These are phyloP conservation scores for Hypholoma sublateritium DNA, from an alignment of 768 basidiomycete genomes.

Conservation along the genomic window DNA sequence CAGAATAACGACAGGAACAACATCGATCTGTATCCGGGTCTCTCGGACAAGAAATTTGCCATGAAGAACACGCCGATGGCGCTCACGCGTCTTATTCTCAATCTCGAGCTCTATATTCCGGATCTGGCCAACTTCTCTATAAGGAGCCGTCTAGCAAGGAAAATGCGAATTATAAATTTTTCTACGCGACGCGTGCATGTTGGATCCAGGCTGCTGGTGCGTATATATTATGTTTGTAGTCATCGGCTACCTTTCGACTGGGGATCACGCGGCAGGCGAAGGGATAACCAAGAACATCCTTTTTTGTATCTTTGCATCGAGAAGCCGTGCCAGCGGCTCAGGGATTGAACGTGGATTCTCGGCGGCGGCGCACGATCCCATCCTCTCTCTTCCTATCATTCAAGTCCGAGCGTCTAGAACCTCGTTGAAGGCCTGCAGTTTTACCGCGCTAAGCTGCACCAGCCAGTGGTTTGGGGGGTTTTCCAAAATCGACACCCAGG, in stretches of 20 bases:
- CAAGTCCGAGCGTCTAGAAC: constrained; percentile 97
- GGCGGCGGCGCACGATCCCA: constrained; percentile 97
- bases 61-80: constrained; percentile 99
- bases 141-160: constrained; percentile 94
- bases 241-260: constrained; percentile 91
- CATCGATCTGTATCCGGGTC: constrained; percentile 91
- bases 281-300: constrained; percentile 90
- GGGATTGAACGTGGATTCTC: constrained; percentile 79
- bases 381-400: constrained; percentile 94
- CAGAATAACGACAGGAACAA: constrained; percentile 96
- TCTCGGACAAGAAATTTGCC: constrained; percentile 80
- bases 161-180: constrained; percentile 94
- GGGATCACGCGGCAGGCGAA: constrained; percentile 90
- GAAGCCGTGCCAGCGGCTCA: constrained; percentile 96
- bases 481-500: constrained; percentile 89
- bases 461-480: constrained; percentile 77
- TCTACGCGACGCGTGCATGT: not conserved
- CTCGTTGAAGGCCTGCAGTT: constrained; percentile 89
- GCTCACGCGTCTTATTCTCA: constrained; percentile 91
- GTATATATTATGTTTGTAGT: constrained; percentile 48
- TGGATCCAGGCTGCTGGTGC: no score
- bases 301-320: constrained; percentile 93
- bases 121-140: constrained; percentile 99
- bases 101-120: constrained; percentile 80
- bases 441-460: constrained; percentile 96